These are phyloP conservation scores for Malus fusca DNA, from an alignment of 306 rosid species.

Conservation along the genomic window DNA sequence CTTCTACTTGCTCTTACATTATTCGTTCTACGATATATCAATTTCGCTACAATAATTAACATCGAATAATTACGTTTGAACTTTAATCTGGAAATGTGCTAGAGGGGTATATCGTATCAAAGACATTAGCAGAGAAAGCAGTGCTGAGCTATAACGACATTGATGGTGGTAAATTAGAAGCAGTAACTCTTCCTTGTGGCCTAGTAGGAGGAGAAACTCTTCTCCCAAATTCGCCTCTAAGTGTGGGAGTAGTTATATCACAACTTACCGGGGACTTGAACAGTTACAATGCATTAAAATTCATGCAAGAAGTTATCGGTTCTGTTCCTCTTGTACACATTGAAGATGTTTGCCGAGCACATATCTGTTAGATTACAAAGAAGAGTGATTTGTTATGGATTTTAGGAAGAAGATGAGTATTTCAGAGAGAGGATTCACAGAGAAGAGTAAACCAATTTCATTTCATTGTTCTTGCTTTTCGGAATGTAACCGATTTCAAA, in stretches of 20 bases:
- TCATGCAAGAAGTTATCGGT: slow-evolving; percentile 24
- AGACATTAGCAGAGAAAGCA: slow-evolving; percentile 41
- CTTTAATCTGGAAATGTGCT: background rate
- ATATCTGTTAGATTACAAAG: too few relatives aligned
- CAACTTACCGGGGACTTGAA: slow-evolving; percentile 13
- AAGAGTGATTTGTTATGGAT: too few relatives aligned
- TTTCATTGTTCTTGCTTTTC: too few relatives aligned
- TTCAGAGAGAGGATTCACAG: too few relatives aligned
- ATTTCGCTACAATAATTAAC: too few relatives aligned
- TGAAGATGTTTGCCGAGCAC: slow-evolving; percentile 44
- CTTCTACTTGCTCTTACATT: background rate
- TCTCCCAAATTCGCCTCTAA: background rate
- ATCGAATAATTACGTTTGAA: background rate
- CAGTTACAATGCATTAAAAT: background rate
- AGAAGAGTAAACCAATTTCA: too few relatives aligned
- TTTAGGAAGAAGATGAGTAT: too few relatives aligned
- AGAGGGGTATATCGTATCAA: slow-evolving; percentile 29
- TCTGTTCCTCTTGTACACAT: slow-evolving; percentile 31
- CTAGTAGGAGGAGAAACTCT: slow-evolving; percentile 39
- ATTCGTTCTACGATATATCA: too few relatives aligned
- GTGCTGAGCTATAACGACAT: slow-evolving; percentile 15
- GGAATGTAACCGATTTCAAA: too few relatives aligned
- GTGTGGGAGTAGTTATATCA: slow-evolving; percentile 5
- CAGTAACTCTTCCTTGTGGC: slow-evolving; percentile 38
- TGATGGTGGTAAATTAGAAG: slow-evolving; percentile 28